A percentile compares a stretch with the other conserved stretches of the same genome.
These are phyloP conservation scores for Coniferiporia weirii DNA, from an alignment of 1,284 basidiomycete species.

Conservation along the genomic window DNA sequence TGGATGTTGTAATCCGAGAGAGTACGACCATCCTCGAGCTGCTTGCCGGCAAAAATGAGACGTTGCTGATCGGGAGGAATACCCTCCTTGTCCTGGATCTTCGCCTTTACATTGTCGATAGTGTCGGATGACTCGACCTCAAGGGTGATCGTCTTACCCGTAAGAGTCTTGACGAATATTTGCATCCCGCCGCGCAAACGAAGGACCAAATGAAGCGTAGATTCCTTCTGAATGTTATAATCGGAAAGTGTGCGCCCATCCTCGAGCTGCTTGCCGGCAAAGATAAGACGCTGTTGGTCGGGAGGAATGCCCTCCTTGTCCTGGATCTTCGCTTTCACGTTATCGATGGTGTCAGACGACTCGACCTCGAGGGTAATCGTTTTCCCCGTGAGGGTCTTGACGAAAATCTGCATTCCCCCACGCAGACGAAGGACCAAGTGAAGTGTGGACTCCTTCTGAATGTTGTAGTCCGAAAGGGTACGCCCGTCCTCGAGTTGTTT, in stretches of 20 bases:
- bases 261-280: conserved; percentile 46
- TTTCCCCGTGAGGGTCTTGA: conserved; percentile 42
- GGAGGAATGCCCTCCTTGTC: conserved; percentile 42
- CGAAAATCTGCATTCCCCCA: conserved; percentile 42
- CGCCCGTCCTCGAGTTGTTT: conserved; percentile 54
- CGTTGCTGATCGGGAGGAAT: conserved; percentile 25
- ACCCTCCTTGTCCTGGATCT: conserved; percentile 41
- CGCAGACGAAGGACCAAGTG: conserved; percentile 45
- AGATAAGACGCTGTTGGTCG: conserved; percentile 29
- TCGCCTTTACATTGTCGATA: conserved; percentile 49
- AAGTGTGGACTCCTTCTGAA: conserved; percentile 53
- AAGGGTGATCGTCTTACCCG: conserved; percentile 55
- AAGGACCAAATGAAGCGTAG: conserved; percentile 52
- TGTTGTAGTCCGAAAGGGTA: conserved; percentile 37
- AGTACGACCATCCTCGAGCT: conserved; percentile 40
- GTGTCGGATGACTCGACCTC: conserved; percentile 54
- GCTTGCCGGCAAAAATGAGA: conserved; percentile 47
- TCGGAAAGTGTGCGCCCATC: conserved; percentile 22
- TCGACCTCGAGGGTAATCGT: conserved; percentile 45
- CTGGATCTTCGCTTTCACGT: conserved; percentile 46
- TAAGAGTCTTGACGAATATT: conserved; percentile 43
- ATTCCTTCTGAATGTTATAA: conserved; percentile 52
- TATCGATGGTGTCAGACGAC: conserved; percentile 52
- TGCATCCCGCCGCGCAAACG: conserved; percentile 55
- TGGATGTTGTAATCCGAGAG: conserved; percentile 39